Percentiles rank a stretch among this genome's conserved stretches.
Conservation (phyloP, 192 early-diverging fungal genomes). For the Coemansia sp. region DNA sequence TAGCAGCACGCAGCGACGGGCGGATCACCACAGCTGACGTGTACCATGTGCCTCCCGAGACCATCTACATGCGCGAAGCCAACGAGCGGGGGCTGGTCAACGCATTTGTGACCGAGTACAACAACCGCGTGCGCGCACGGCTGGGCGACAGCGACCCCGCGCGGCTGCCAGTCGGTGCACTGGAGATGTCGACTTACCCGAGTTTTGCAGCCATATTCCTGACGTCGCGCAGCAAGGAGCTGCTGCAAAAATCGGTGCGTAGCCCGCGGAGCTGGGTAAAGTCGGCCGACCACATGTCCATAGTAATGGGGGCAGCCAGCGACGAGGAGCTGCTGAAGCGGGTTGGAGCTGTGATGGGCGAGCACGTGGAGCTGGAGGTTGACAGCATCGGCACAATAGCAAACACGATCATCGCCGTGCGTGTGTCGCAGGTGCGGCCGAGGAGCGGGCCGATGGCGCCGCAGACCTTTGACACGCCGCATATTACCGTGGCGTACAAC, state of each 20-base stretch:
- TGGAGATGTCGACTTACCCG: slow-evolving; percentile 12
- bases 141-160: background rate
- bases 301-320: slow-evolving; percentile 8
- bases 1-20: slow-evolving; percentile 21
- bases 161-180: slow-evolving; percentile 23
- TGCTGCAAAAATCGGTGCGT: slow-evolving; percentile 26
- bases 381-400: slow-evolving; percentile 31
- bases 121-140: slow-evolving; percentile 19
- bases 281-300: slow-evolving; percentile 25
- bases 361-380: slow-evolving; percentile 29
- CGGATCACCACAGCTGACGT: slow-evolving; percentile 26
- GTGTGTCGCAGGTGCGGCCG: slow-evolving; percentile 15
- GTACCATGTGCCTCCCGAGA: slow-evolving; percentile 44
- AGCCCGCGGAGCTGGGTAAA: slow-evolving; percentile 26
- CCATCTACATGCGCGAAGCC: slow-evolving; percentile 38
- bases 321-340: slow-evolving; percentile 7
- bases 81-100: slow-evolving; percentile 35
- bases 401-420: slow-evolving; percentile 28
- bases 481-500: slow-evolving; percentile 47
- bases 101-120: slow-evolving; percentile 39
- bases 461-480: slow-evolving; percentile 1
- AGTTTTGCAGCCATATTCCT: slow-evolving; percentile 28
- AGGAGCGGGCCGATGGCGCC: background rate
- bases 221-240: slow-evolving; percentile 3
- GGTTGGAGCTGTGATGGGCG: slow-evolving; percentile 29